phyloP scores from a whole-genome alignment of 805 yeast species.

The baker's yeast (Saccharomyces cerevisiae) region DNA sequence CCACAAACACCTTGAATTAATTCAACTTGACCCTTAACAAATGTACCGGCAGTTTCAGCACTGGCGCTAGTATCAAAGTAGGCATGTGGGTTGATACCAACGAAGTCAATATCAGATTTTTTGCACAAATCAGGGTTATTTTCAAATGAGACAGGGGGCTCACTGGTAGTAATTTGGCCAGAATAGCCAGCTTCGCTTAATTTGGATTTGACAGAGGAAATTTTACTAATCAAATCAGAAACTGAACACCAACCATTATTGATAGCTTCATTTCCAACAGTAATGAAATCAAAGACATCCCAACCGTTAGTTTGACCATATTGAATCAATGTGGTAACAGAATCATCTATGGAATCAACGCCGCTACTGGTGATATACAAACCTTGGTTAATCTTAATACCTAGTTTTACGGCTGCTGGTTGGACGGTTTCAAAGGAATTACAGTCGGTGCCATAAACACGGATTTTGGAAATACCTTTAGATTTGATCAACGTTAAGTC shows the following conservation, averaged over 20 bases:
- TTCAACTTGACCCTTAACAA: slow-evolving; percentile 53
- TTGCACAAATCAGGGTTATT: slow-evolving; percentile 62
- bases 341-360: slow-evolving; percentile 57
- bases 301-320: slow-evolving; percentile 51
- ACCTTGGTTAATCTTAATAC: slow-evolving; percentile 76
- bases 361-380: slow-evolving; percentile 68
- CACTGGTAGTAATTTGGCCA: slow-evolving; percentile 76
- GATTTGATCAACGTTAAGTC: slow-evolving; percentile 54
- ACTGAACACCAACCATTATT: slow-evolving; percentile 53
- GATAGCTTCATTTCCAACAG: slow-evolving; percentile 86
- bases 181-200: slow-evolving; percentile 63
- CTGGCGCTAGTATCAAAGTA: slow-evolving; percentile 60
- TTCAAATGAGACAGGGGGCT: slow-evolving; percentile 73
- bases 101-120: slow-evolving; percentile 62
- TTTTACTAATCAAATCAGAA: slow-evolving; percentile 54
- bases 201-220: slow-evolving; percentile 50
- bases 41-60: slow-evolving; percentile 65
- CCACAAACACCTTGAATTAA: slow-evolving; percentile 50
- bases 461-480: slow-evolving; percentile 56
- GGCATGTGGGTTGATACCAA: slow-evolving; percentile 81
- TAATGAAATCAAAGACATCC: slow-evolving; percentile 67
- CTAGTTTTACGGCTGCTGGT: slow-evolving; percentile 50
- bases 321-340: slow-evolving; percentile 45
- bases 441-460: slow-evolving; percentile 88
- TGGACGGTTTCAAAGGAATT: slow-evolving; percentile 54